Evolutionary conservation across 1,284 basidiomycete species (phyloP).

Genomic region (Heliocybe sulcata): DNA sequence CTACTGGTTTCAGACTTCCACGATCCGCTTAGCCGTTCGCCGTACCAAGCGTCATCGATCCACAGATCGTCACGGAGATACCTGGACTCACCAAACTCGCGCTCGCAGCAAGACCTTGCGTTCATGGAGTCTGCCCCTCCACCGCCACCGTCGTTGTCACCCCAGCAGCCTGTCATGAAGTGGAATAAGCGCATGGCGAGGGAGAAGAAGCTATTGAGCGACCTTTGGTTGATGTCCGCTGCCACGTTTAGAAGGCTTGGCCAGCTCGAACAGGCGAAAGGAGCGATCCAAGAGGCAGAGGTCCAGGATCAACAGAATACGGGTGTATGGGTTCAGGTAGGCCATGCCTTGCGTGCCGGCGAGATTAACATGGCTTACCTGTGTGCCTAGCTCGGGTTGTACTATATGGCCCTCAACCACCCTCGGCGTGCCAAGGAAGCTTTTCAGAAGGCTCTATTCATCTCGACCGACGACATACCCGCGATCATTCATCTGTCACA

Average conservation of each 20-base stretch:
- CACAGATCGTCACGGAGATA: constrained; percentile 60
- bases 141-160: constrained; percentile 24
- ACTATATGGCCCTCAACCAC: constrained; percentile 54
- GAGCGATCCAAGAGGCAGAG: constrained; percentile 94
- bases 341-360: constrained; percentile 14
- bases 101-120: constrained; percentile 19
- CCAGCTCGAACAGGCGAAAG: constrained; percentile 85
- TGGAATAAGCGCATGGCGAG: constrained; percentile 41
- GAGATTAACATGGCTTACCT: too few species aligned
- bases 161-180: constrained; percentile 30
- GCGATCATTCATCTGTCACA: constrained; percentile 74
- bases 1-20: constrained; percentile 54
- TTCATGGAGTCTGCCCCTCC: constrained; percentile 26
- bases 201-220: constrained; percentile 71
- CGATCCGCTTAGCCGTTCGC: constrained; percentile 47
- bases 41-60: constrained; percentile 82
- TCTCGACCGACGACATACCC: constrained; percentile 68
- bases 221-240: constrained; percentile 91
- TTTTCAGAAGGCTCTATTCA: constrained; percentile 79
- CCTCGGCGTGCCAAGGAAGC: constrained; percentile 62
- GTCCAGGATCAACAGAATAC: constrained; percentile 81
- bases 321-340: constrained; percentile 90
- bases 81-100: constrained; percentile 40
- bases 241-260: constrained; percentile 89
- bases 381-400: constrained; percentile 61